Conservation (phyloP, 2,329 filamentous ascomycete species). For the Leptographium lundbergii region DNA sequence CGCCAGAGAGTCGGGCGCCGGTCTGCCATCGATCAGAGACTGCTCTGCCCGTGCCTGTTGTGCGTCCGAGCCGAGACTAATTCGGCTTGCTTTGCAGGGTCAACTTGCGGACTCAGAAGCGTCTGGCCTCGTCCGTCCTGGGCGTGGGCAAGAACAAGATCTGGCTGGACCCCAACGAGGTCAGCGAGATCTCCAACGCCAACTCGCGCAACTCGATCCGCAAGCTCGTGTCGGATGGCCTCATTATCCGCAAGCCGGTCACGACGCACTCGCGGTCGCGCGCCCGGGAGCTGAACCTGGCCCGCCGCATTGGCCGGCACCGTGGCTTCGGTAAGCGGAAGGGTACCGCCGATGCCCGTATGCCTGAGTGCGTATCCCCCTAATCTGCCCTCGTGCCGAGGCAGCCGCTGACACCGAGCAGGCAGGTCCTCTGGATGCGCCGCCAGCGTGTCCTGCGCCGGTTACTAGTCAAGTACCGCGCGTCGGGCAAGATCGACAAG, state of each 20-base stretch:
- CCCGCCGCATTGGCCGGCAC: slow-evolving; percentile 92
- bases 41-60: slow-evolving; percentile 17
- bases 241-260: slow-evolving; percentile 99
- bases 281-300: slow-evolving; percentile 87
- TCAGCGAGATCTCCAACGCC: slow-evolving; percentile 99
- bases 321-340: slow-evolving; percentile 99
- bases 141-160: slow-evolving; percentile 99
- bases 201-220: slow-evolving; percentile 99
- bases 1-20: neutral
- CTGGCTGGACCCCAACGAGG: slow-evolving; percentile 99
- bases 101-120: slow-evolving; percentile 99
- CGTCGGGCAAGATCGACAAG: slow-evolving; percentile 99
- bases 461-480: slow-evolving; percentile 98
- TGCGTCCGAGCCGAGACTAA: neutral
- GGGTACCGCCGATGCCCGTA: slow-evolving; percentile 99
- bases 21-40: neutral
- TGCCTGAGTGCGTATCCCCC: slow-evolving; percentile 69
- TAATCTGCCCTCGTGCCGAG: neutral
- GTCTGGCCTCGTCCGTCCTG: slow-evolving; percentile 96
- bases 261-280: slow-evolving; percentile 98
- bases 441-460: slow-evolving; percentile 98
- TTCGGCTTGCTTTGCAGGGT: slow-evolving; percentile 51
- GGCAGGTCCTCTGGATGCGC: slow-evolving; percentile 99
- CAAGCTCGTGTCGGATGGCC: slow-evolving; percentile 98
- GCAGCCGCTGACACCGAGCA: slow-evolving; percentile 19